Conservation (phyloP, 495 filamentous ascomycete species). For the Aspergillus carlsbadensis region DNA sequence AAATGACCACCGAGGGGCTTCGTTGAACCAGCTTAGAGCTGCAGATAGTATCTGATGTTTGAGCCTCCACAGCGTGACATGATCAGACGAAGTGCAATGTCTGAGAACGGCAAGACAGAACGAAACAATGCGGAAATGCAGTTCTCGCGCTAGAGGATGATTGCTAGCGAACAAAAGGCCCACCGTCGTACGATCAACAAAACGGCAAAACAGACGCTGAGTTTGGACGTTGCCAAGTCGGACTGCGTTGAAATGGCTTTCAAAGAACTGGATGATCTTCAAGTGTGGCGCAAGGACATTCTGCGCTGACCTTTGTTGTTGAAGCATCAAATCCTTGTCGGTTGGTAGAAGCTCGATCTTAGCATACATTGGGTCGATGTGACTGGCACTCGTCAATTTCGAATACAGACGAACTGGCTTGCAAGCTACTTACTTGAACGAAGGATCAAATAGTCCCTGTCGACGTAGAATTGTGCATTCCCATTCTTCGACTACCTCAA, state of each 20-base stretch:
- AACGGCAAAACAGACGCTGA: constrained; percentile 73
- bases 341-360: constrained; percentile 92
- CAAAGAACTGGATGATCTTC: constrained; percentile 81
- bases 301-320: constrained; percentile 72
- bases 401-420: too few relatives aligned
- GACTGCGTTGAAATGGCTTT: constrained; percentile 90
- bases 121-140: constrained; percentile 82
- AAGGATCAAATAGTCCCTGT: constrained; percentile 76
- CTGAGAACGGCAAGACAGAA: constrained; percentile 76
- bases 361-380: constrained; percentile 82
- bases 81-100: constrained; percentile 61
- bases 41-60: constrained; percentile 88
- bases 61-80: constrained; percentile 64
- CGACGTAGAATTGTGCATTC: constrained; percentile 72
- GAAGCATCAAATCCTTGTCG: constrained; percentile 71
- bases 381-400: too few relatives aligned
- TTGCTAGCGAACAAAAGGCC: constrained; percentile 65
- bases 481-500: constrained; percentile 84
- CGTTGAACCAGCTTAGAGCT: constrained; percentile 82
- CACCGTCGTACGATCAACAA: constrained; percentile 72
- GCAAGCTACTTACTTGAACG: constrained; percentile 62
- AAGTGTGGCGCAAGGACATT: constrained; percentile 82
- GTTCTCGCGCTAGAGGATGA: constrained; percentile 86
- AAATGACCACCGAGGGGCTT: constrained; percentile 86
- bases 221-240: constrained; percentile 76